Base-by-base conservation (phyloP, 306 rosid genomes). In the Cajanus cajan region DNA sequence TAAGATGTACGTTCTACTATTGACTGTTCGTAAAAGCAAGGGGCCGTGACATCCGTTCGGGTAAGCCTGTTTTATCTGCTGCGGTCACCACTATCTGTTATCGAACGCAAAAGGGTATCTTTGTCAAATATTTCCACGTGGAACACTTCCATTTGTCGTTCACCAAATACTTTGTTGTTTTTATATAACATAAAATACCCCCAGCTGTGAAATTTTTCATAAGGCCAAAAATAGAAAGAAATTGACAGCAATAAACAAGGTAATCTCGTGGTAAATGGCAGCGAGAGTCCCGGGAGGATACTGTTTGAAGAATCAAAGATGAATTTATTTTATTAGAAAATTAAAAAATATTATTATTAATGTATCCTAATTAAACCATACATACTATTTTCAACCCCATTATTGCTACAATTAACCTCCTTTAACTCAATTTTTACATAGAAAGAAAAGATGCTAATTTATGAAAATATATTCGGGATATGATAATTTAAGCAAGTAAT, bases 1-100 rank as follows among this genome's bases (percentile, higher is more conserved):
- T 81, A 81, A 81, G n/a, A 50, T 48, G 80, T 68, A 81, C 78
- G 85, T 71, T 71, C 81, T 79, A 76, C 61, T 43, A 25, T 36
- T 44, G 63, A 71, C 85, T 39, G 63, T 64, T 40, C 63, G 68
- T 72, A 31, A 81, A 85, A 78, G 81, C 78, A 59, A 67, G 61
- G 63, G 75, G 41, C 85, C 78, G 78, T 66, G 48, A 81, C 70
- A 1, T 44, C 74, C 73, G 74, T 65, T 71, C 37, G 3, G 1
- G n/a, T 16, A 71, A 76, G 6, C 64, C 68, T 1, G 44, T 40
- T 74, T 74, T 47, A 80, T 84, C 63, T 6, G 2, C 79, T 70
- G 68, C 71, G 41, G 34, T 36, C 54, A 36, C 48, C 10, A 44
- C 67, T 45, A 75, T 16, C 10, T 2, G 5, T 28, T 28, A 63